phyloP scores from a whole-genome alignment of 805 yeast species.

The Nakazawaea sp. region DNA sequence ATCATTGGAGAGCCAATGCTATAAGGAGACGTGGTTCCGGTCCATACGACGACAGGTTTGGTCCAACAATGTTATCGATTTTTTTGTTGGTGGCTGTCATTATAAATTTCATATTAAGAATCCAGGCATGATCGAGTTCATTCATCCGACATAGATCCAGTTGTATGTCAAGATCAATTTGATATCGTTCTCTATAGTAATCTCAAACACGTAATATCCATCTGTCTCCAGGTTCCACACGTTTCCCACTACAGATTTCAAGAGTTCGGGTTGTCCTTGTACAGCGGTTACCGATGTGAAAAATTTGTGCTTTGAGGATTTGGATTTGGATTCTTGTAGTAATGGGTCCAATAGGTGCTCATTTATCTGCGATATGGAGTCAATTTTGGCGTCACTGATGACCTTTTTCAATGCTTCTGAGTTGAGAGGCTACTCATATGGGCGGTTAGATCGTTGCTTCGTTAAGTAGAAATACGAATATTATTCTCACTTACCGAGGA shows the following conservation, averaged over 20 bases:
- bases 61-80: constrained; percentile 96
- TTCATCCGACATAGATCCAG: constrained; percentile 9
- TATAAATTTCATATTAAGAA: constrained; percentile 84
- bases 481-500: not conserved
- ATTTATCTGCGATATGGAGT: no score
- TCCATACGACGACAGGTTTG: constrained; percentile 98
- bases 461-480: no score
- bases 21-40: constrained; percentile 97
- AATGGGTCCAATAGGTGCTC: not conserved
- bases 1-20: constrained; percentile 99
- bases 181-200: constrained; percentile 11
- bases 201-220: constrained; percentile 26
- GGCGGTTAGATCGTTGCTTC: no score
- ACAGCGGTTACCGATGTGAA: constrained; percentile 2
- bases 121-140: constrained; percentile 35
- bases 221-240: constrained; percentile 33
- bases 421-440: no score
- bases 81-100: constrained; percentile 90
- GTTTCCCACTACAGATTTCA: constrained; percentile 20
- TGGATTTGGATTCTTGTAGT: not conserved
- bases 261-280: not conserved
- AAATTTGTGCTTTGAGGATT: constrained; percentile 9
- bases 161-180: constrained; percentile 2
- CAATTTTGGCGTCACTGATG: no score
- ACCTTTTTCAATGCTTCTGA: no score